Conservation (phyloP, 2,329 filamentous ascomycete species). For the Alternaria metachromatica region DNA sequence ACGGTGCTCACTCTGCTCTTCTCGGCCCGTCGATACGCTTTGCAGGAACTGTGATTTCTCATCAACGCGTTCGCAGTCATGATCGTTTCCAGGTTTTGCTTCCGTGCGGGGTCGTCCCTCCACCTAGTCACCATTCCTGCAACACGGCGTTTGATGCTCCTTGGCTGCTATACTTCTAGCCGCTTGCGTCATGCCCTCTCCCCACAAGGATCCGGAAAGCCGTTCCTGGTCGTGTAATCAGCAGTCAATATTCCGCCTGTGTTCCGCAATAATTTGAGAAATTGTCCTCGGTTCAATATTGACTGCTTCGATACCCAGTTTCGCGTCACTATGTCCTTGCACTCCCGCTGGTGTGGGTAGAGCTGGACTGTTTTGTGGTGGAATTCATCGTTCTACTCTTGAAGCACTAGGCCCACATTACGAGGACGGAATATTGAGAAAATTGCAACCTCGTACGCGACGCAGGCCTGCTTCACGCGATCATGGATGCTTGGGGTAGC, state of each 20-base stretch:
- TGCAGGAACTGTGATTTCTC: background rate
- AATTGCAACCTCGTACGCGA: conserved; percentile 15
- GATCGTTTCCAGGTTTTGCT: background rate
- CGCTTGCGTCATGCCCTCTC: background rate
- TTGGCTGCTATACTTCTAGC: conserved; percentile 1
- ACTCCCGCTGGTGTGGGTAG: background rate
- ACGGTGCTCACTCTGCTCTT: conserved; percentile 5
- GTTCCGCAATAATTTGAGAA: background rate
- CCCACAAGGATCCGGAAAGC: conserved; percentile 1
- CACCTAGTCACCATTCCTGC: background rate
- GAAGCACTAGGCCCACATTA: conserved; percentile 17
- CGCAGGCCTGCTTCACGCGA: background rate
- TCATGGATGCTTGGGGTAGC: background rate
- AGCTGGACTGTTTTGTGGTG: background rate
- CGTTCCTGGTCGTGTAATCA: conserved; percentile 6
- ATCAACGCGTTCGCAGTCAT: background rate
- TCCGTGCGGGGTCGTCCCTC: background rate
- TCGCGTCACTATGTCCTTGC: background rate
- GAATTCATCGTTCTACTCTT: background rate
- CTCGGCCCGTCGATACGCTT: conserved; percentile 2
- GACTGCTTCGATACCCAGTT: background rate
- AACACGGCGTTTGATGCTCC: background rate
- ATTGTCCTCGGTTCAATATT: background rate
- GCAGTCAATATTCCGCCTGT: background rate
- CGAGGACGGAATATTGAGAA: conserved; percentile 19